Conservation (phyloP, 352 stramenopile genomes). For the Globisporangium cystogenes region DNA sequence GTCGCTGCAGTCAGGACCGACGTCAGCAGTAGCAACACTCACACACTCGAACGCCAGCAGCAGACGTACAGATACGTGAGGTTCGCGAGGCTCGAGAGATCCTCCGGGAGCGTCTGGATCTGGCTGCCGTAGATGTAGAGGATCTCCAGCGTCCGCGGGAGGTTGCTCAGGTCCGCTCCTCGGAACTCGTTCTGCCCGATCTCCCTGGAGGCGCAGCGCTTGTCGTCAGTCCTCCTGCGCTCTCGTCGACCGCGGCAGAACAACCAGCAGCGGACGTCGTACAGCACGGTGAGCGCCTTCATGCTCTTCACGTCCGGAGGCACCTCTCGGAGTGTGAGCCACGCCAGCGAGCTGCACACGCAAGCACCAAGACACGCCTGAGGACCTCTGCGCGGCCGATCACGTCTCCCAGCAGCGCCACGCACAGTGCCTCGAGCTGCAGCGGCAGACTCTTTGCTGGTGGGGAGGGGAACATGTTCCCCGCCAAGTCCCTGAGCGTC, state of each 20-base stretch:
- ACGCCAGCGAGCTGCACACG: constrained; percentile 3
- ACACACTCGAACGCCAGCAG: too few relatives aligned
- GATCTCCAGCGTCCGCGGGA: constrained; percentile 20
- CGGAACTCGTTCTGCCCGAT: constrained; percentile 31
- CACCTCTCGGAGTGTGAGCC: constrained; percentile 8
- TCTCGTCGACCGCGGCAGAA: too few relatives aligned
- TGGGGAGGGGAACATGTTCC: constrained; percentile 17
- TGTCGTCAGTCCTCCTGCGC: neutral
- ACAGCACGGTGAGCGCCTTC: constrained; percentile 18
- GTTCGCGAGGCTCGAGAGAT: constrained; percentile 18
- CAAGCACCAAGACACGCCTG: neutral
- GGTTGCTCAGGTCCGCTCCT: constrained; percentile 12
- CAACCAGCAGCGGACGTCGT: neutral
- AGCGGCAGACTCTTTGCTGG: constrained; percentile 13
- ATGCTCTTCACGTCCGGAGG: constrained; percentile 15
- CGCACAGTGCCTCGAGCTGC: constrained; percentile 19
- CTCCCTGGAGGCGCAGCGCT: constrained; percentile 14
- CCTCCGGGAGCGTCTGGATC: constrained; percentile 17
- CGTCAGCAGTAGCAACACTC: too few relatives aligned
- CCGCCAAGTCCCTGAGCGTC: constrained; percentile 13
- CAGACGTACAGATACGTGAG: constrained; percentile 15
- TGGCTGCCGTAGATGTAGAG: constrained; percentile 17
- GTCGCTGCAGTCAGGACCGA: constrained; percentile 8
- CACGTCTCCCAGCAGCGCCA: neutral
- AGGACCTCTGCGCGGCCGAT: neutral